Base-by-base conservation (phyloP, 805 yeast genomes). In the Saturnispora saitoi region DNA sequence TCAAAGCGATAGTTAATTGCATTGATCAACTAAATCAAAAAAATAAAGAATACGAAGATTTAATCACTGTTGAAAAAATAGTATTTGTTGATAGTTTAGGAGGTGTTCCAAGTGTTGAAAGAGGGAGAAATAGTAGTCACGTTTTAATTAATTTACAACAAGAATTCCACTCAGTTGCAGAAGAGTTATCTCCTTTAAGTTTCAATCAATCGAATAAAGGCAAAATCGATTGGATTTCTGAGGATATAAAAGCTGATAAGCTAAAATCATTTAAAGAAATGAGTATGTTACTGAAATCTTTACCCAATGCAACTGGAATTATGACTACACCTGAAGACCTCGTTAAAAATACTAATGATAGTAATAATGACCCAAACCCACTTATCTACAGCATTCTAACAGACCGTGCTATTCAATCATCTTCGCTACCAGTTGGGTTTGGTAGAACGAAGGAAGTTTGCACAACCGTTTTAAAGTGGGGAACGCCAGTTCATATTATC, bases 341-440 rank as follows among this genome's bases (percentile, higher is more conserved):
- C 20, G 91, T 95, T 26, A 79, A 86, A 2, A 53, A 53, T 37
- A 54, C 61, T 52, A 54, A 75, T 43, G 68, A 80, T 51, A 91
- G 93, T 61, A 49, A 46, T 15, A 52, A 60, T 49, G 56, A 76
- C 44, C 69, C 81, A 51, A 93, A 93, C 62, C 99, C 99, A 1
- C 75, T 93, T 38, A 79, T 93, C 14, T 87, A 90, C 64, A 93
- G 93, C 61, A 76, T 93, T 14, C 71, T 93, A 34, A 93, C 99
- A 0, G 98, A 93, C 62, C 71, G 98, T 46, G 88, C 98, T 1
- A 73, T 87, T 9, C 81, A 91, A 19, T 88, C 96, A 1, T 87
- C 96, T 0, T 90, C 98, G 0, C 70, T 93, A 38, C 97, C 99
- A 0, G 79, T 86, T 24, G 69, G 72, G 43, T 64, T 75, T 42